Percentiles rank a stretch among this genome's conserved stretches.
These are phyloP conservation scores for Botryotinia globosa DNA, from an alignment of 2,329 filamentous ascomycete genomes.

Conservation along the genomic window DNA sequence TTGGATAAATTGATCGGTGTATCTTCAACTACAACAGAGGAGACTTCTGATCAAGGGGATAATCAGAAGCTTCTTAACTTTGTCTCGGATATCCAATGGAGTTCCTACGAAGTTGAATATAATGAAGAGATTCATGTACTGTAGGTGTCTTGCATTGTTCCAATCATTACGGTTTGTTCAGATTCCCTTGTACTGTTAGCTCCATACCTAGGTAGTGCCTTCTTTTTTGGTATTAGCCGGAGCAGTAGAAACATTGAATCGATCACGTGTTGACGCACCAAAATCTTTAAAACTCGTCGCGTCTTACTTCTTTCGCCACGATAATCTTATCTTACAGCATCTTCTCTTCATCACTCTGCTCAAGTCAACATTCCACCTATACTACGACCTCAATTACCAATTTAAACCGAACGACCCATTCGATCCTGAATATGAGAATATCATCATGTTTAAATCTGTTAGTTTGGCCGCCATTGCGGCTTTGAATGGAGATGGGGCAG, in stretches of 20 bases:
- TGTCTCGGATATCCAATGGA: neutral
- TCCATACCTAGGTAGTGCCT: too few relatives aligned
- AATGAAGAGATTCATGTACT: neutral
- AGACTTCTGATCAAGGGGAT: neutral
- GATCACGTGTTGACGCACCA: constrained; percentile 2
- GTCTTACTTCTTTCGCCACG: neutral
- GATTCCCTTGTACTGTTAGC: neutral
- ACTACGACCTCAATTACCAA: neutral
- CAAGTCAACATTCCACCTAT: neutral
- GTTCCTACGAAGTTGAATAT: neutral
- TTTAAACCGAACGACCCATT: neutral
- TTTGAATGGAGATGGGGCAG: constrained; percentile 17
- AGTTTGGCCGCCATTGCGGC: constrained; percentile 22
- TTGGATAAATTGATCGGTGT: neutral
- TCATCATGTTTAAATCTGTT: neutral
- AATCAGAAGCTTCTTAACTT: neutral
- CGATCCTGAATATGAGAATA: neutral
- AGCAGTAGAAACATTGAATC: neutral
- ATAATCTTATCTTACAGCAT: neutral
- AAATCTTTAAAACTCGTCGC: neutral
- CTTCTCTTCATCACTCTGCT: neutral
- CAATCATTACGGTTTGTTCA: neutral
- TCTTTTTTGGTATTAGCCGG: neutral
- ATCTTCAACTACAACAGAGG: neutral
- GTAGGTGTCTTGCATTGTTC: neutral